Percentiles rank a stretch among this genome's conserved stretches.
phyloP scores from a whole-genome alignment of 192 early-diverging fungal species.

The Coemansia sp. region DNA sequence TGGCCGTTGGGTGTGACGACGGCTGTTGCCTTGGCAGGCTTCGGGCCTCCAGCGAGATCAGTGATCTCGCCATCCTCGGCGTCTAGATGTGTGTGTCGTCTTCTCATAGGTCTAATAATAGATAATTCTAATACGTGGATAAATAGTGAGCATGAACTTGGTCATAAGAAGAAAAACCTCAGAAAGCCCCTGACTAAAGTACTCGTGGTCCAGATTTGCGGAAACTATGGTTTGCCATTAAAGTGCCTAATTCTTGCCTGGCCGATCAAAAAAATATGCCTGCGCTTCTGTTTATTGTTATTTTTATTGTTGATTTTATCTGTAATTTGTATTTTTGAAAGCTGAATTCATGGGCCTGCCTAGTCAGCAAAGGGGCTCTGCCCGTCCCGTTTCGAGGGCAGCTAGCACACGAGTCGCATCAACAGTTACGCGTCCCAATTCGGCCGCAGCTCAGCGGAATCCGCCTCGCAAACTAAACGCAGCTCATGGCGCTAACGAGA shows the following conservation, averaged over 20 bases:
- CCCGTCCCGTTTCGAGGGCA: conserved; percentile 16
- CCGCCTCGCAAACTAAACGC: conserved; percentile 2
- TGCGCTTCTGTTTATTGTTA: background rate
- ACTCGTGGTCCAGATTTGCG: background rate
- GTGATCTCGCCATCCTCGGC: conserved; percentile 48
- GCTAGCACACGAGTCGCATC: conserved; percentile 3
- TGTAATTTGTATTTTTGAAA: background rate
- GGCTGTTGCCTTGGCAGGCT: background rate
- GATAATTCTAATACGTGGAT: too few relatives aligned
- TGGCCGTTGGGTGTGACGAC: background rate
- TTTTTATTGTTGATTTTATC: background rate
- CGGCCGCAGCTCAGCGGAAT: conserved; percentile 2
- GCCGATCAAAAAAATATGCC: background rate
- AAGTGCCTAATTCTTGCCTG: background rate
- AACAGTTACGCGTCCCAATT: background rate
- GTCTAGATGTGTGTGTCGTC: conserved; percentile 8
- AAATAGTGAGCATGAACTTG: background rate
- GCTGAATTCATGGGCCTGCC: conserved; percentile 5
- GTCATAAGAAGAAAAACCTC: background rate
- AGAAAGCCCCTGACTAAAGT: background rate
- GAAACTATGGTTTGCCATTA: background rate
- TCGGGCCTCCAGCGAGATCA: conserved; percentile 4
- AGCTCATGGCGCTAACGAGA: background rate
- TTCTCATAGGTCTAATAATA: background rate
- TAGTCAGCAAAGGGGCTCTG: background rate